phyloP scores from a whole-genome alignment of 805 yeast species.

The Kodamaea leandrae region DNA sequence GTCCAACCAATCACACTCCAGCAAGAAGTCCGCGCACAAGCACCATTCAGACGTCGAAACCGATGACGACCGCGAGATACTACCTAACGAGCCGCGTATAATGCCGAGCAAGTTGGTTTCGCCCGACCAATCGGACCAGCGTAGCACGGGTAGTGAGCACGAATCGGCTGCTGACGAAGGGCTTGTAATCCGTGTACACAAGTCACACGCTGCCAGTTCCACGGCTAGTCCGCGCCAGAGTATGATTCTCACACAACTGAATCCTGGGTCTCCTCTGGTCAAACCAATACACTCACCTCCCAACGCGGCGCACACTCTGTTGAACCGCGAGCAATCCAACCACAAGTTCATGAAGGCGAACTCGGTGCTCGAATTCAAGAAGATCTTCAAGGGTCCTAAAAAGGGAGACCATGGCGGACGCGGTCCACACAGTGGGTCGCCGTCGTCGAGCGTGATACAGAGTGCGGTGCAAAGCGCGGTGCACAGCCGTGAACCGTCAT shows the following conservation, averaged over 20 bases:
- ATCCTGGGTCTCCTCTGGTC: slow-evolving; percentile 4
- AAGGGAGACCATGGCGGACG: slow-evolving; percentile 5
- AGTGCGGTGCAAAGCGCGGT: slow-evolving; percentile 10
- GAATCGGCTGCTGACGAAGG: not conserved
- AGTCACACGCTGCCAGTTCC: not conserved
- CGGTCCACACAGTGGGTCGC: slow-evolving; percentile 1
- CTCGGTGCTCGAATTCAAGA: slow-evolving; percentile 70
- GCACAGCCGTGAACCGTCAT: slow-evolving; percentile 32
- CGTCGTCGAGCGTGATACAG: slow-evolving; percentile 4
- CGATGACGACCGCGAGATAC: not conserved
- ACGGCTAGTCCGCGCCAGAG: not conserved
- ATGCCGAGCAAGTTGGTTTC: too few relatives aligned
- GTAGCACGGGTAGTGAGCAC: not conserved
- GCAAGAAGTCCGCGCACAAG: too few relatives aligned
- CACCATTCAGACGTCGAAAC: not conserved
- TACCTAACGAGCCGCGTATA: too few relatives aligned
- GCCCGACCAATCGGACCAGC: not conserved
- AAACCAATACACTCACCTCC: not conserved
- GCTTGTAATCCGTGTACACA: slow-evolving; percentile 7
- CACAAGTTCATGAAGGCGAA: slow-evolving; percentile 35
- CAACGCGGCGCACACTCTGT: not conserved
- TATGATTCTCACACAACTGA: not conserved
- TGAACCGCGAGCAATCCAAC: slow-evolving; percentile 15
- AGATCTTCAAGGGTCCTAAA: slow-evolving; percentile 63
- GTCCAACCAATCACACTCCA: slow-evolving; percentile 30